Evolutionary conservation across 2,329 filamentous ascomycete genomes (phyloP).

Genomic region (Phoma herbarum): DNA sequence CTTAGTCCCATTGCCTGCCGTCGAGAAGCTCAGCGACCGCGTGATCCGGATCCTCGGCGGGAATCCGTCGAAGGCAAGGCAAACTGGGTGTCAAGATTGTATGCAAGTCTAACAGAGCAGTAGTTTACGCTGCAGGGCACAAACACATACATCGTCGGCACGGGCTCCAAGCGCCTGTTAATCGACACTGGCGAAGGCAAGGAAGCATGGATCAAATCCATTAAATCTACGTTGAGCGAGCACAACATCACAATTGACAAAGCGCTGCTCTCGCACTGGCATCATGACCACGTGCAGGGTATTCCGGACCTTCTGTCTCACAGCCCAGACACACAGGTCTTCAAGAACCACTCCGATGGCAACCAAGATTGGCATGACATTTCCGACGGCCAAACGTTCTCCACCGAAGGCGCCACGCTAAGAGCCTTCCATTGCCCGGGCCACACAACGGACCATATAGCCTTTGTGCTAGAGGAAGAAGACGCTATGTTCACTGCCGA

Average conservation of each 20-base stretch:
- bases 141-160: constrained; percentile 93
- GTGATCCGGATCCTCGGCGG: constrained; percentile 87
- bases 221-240: constrained; percentile 70
- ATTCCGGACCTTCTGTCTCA: constrained; percentile 72
- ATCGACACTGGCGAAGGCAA: constrained; percentile 90
- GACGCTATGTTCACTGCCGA: constrained; percentile 88
- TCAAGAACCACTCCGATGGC: constrained; percentile 69
- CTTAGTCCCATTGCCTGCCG: constrained; percentile 72
- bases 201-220: constrained; percentile 73
- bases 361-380: constrained; percentile 61
- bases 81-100: not conserved
- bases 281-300: constrained; percentile 84
- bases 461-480: constrained; percentile 77
- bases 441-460: constrained; percentile 85
- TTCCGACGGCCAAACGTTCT: constrained; percentile 64
- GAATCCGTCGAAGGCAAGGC: constrained; percentile 81
- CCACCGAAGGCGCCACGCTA: constrained; percentile 70
- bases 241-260: constrained; percentile 75
- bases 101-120: constrained; percentile 47
- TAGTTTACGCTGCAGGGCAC: constrained; percentile 79
- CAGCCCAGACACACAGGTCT: constrained; percentile 70
- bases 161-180: constrained; percentile 75
- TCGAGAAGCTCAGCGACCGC: constrained; percentile 78
- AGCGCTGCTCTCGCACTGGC: constrained; percentile 89
- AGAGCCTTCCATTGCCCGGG: constrained; percentile 74